These are phyloP conservation scores for Diplodia mutila DNA, from an alignment of 2,329 filamentous ascomycete species.

Conservation along the genomic window DNA sequence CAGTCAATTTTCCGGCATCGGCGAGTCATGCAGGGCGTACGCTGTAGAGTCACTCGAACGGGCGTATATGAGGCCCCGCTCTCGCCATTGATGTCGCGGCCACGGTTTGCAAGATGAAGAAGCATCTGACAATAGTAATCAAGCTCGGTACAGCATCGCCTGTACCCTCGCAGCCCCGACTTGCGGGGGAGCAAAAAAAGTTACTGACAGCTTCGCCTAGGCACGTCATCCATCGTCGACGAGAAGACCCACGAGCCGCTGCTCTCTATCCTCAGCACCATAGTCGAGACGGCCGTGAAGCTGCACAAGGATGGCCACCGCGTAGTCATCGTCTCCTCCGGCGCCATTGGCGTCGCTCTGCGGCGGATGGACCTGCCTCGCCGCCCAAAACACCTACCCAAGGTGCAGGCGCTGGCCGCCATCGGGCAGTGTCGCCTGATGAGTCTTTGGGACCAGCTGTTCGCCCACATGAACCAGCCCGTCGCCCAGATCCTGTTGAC, in stretches of 20 bases:
- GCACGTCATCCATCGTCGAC: slow-evolving; percentile 98
- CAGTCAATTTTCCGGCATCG: slow-evolving; percentile 19
- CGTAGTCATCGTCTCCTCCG: slow-evolving; percentile 95
- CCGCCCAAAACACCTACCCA: slow-evolving; percentile 85
- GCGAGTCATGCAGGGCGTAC: slow-evolving; percentile 22
- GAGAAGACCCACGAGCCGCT: slow-evolving; percentile 93
- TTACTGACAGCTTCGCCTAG: slow-evolving; percentile 55
- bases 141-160: slow-evolving; percentile 70
- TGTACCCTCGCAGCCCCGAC: slow-evolving; percentile 32
- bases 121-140: slow-evolving; percentile 77
- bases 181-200: slow-evolving; percentile 31
- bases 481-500: slow-evolving; percentile 95
- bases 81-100: slow-evolving; percentile 13
- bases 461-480: slow-evolving; percentile 83
- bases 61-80: slow-evolving; percentile 2
- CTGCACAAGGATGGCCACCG: slow-evolving; percentile 88
- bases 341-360: slow-evolving; percentile 92
- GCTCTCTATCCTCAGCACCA: slow-evolving; percentile 84
- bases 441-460: slow-evolving; percentile 92
- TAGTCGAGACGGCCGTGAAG: slow-evolving; percentile 90
- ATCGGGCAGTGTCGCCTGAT: slow-evolving; percentile 96
- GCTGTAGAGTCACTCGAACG: background rate
- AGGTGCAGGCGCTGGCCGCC: slow-evolving; percentile 90
- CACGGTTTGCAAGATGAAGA: slow-evolving; percentile 63
- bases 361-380: slow-evolving; percentile 86